Conservation (phyloP, 768 basidiomycete species). For the Gloeostereum incarnatum region DNA sequence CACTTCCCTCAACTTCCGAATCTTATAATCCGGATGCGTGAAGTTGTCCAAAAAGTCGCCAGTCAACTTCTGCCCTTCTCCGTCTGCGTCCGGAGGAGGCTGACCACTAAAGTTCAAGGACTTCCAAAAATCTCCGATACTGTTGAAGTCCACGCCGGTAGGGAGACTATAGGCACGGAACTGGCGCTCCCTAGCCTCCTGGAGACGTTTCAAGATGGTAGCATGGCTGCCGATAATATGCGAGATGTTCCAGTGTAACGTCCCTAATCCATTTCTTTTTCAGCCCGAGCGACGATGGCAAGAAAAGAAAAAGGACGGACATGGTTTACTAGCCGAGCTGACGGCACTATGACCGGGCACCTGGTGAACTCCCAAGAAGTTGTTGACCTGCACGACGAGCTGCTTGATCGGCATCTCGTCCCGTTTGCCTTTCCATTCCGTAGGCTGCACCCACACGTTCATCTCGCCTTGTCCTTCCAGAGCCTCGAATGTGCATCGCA, state of each 20-base stretch:
- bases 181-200: constrained; percentile 28
- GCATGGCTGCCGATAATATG: constrained; percentile 21
- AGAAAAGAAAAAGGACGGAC: constrained; percentile 13
- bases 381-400: constrained; percentile 40
- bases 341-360: constrained; percentile 28
- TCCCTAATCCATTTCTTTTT: constrained; percentile 35
- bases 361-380: constrained; percentile 28
- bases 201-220: constrained; percentile 26
- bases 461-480: constrained; percentile 28
- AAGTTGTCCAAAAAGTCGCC: constrained; percentile 22
- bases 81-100: constrained; percentile 1
- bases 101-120: constrained; percentile 30
- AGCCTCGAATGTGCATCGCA: constrained; percentile 57
- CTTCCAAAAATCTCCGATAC: constrained; percentile 37
- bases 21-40: constrained; percentile 18
- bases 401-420: constrained; percentile 42
- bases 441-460: constrained; percentile 62
- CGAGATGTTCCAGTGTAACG: constrained; percentile 45
- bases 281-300: not conserved
- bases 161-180: constrained; percentile 40
- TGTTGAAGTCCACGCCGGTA: constrained; percentile 29
- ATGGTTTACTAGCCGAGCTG: constrained; percentile 14
- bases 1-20: constrained; percentile 34
- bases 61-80: constrained; percentile 9
- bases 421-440: constrained; percentile 27